Base-by-base conservation (phyloP, 768 basidiomycete genomes). In the Boletus rufocinnamomeus region DNA sequence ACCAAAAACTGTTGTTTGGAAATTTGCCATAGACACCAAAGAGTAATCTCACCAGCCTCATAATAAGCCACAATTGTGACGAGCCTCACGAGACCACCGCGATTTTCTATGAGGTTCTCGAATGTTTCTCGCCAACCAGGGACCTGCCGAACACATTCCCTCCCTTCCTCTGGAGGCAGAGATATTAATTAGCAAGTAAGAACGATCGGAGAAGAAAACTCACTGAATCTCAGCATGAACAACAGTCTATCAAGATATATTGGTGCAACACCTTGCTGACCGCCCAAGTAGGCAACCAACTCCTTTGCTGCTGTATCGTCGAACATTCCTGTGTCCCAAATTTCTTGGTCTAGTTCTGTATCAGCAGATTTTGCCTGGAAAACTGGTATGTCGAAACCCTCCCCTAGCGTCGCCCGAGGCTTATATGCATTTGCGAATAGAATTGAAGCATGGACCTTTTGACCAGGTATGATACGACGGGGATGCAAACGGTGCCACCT, bases 191-290 rank as follows among this genome's bases (percentile, higher is more conserved):
- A 4, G 23, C 6, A 44, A 9, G 30, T 30, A 30, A 17, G 23
- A 6, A 23, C 25, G 32, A 43, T 37, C 4, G 28, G 30, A 13
- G 38, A 38, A 35, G 11, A 34, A 6, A 25, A 50, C 63, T 51
- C n/a, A 64, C 63, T 23, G 38, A 58, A 64, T 56, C 62, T 51
- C n/a, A 67, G 32, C 64, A 34, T 34, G 32, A 34, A 34, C 11
- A 34, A 34, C 11, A 34, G 13, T 11, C 35, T 16, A 17, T 17
- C 16, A 6, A 37, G 16, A 37, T 37, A 37, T 37, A 37, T 37
- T 37, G 35, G 35, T 37, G 35, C 35, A 35, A 60, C 60, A 4
- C 58, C 58, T 54, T 64, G 58, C 43, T 53, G 44, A 27, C 46
- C 21, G 2, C 46, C 38, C 51, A 62, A 21, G 44, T 62, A 48